These are phyloP conservation scores for Inga laurina DNA, from an alignment of 306 rosid species.

Conservation along the genomic window DNA sequence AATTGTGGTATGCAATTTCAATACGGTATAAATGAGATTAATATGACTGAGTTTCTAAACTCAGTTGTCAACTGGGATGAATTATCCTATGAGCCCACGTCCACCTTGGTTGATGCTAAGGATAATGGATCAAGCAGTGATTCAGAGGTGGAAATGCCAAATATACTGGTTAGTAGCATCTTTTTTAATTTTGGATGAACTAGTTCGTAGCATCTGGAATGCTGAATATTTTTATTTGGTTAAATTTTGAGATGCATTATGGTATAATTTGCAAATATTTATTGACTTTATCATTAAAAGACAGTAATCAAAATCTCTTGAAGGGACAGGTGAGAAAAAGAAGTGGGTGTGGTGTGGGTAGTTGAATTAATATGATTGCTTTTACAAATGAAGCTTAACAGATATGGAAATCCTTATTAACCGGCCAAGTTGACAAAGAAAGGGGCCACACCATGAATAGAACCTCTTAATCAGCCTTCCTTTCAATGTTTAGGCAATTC, in stretches of 20 bases:
- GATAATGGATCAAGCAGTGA: constrained; percentile 39
- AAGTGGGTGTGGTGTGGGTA: constrained; percentile 33
- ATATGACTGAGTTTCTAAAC: constrained; percentile 47
- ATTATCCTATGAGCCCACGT: constrained; percentile 12
- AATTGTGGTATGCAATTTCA: constrained; percentile 39
- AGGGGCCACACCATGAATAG: constrained; percentile 21
- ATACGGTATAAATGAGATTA: constrained; percentile 51
- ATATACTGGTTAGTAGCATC: constrained; percentile 51
- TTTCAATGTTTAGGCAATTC: constrained; percentile 27
- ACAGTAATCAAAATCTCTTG: not conserved
- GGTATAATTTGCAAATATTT: not conserved
- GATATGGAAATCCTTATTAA: constrained; percentile 44
- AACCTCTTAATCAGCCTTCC: constrained; percentile 32
- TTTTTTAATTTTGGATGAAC: not conserved
- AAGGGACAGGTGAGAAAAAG: not conserved
- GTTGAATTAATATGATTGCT: constrained; percentile 38
- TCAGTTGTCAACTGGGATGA: constrained; percentile 50
- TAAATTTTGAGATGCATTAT: not conserved
- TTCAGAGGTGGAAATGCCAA: constrained; percentile 39
- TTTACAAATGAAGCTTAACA: constrained; percentile 33
- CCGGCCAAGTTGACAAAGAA: constrained; percentile 29
- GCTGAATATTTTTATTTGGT: not conserved
- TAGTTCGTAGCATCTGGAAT: constrained; percentile 48
- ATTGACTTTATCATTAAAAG: not conserved
- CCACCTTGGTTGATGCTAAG: constrained; percentile 14